phyloP scores from a whole-genome alignment of 805 yeast species.

The Metschnikowia drakensbergensis region DNA sequence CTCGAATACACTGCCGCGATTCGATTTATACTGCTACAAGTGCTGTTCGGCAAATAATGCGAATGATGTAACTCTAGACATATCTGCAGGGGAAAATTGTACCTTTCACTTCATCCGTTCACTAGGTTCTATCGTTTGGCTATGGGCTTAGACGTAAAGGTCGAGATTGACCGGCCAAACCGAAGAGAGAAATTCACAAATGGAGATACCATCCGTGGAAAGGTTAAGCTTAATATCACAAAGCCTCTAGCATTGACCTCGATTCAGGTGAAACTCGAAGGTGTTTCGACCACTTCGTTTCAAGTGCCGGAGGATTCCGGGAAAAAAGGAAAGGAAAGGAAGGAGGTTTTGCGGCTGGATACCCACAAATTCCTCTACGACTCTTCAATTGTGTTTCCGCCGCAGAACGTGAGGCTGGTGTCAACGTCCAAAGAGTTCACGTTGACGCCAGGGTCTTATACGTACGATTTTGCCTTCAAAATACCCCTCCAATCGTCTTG shows the following conservation, averaged over 20 bases:
- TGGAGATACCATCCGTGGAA: constrained; percentile 42
- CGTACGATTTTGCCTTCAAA: constrained; percentile 45
- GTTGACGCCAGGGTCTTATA: constrained; percentile 48
- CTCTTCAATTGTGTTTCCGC: constrained; percentile 49
- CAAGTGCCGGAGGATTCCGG: constrained; percentile 22
- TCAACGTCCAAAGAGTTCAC: constrained; percentile 43
- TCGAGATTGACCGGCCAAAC: constrained; percentile 27
- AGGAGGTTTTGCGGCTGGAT: constrained; percentile 27
- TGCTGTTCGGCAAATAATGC: no score
- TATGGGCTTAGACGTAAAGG: constrained; percentile 24
- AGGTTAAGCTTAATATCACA: constrained; percentile 35
- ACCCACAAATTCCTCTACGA: constrained; percentile 48
- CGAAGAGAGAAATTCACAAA: constrained; percentile 44
- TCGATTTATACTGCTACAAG: no score
- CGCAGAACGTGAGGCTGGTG: constrained; percentile 44
- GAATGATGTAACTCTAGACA: no score
- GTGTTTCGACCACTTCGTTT: constrained; percentile 40
- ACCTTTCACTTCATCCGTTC: no score
- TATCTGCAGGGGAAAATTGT: no score
- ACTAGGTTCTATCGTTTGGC: not conserved
- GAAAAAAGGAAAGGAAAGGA: constrained; percentile 11
- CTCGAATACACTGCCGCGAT: no score
- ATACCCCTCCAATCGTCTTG: constrained; percentile 40
- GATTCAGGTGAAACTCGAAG: constrained; percentile 52
- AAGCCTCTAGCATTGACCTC: constrained; percentile 42